Conservation (phyloP, 2,329 filamentous ascomycete genomes). For the Elsinoe fawcettii region DNA sequence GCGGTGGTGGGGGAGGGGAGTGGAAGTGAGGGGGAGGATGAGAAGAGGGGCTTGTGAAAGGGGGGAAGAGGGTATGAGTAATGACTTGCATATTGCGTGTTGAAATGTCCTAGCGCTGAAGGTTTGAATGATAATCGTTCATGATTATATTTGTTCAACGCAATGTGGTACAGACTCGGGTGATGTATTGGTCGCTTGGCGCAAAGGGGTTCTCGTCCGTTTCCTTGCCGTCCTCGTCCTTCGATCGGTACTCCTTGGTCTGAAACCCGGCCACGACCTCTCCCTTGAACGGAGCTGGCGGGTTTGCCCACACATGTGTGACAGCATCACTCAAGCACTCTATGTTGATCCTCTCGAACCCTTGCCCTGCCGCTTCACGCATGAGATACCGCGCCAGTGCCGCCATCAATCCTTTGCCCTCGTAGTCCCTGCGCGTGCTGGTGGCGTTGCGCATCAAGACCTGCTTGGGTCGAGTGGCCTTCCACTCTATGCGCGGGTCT, state of each 20-base stretch:
- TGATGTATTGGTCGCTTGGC: not conserved
- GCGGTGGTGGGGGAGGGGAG: not conserved
- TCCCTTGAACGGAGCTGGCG: not conserved
- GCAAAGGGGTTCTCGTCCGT: not conserved
- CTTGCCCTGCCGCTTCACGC: conserved; percentile 29
- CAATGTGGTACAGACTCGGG: not conserved
- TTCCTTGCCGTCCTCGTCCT: not conserved
- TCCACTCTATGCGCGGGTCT: conserved; percentile 25
- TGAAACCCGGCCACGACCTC: not conserved
- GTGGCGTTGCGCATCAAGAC: conserved; percentile 34
- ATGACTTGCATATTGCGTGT: not conserved
- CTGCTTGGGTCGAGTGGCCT: conserved; percentile 25
- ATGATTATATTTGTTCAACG: not conserved
- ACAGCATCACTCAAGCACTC: conserved; percentile 26
- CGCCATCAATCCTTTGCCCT: conserved; percentile 30
- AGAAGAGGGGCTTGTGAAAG: not conserved
- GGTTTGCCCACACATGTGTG: conserved; percentile 26
- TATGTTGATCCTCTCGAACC: conserved; percentile 32
- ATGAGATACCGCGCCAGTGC: conserved; percentile 32
- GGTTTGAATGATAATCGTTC: too few species aligned
- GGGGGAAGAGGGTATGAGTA: not conserved
- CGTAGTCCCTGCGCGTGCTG: conserved; percentile 31
- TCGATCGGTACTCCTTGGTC: not conserved
- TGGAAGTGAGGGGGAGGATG: conserved; percentile 2
- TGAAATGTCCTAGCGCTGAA: not conserved